Evolutionary conservation across 345 rosid species (phyloP).

Genomic region (Eucalyptus cladocalyx): DNA sequence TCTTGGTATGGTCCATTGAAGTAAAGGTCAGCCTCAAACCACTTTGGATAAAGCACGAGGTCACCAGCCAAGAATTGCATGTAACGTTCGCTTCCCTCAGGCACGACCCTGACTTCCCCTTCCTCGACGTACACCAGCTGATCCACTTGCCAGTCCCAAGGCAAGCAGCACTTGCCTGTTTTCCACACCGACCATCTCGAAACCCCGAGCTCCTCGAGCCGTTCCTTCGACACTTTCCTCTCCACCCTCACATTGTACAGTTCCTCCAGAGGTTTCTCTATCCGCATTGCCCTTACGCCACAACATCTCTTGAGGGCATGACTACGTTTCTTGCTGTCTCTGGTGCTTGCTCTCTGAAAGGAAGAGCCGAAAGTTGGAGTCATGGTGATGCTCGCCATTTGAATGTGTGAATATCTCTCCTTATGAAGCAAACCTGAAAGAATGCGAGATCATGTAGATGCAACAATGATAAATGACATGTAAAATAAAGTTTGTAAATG

Average conservation of each 20-base stretch:
- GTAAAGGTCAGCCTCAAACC: constrained; percentile 92
- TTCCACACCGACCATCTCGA: constrained; percentile 85
- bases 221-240: constrained; percentile 36
- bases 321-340: neutral
- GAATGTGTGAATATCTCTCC: neutral
- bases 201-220: constrained; percentile 62
- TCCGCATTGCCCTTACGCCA: constrained; percentile 38
- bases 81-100: constrained; percentile 65
- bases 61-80: constrained; percentile 87
- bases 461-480: neutral
- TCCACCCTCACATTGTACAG: constrained; percentile 76
- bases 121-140: constrained; percentile 93
- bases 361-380: neutral
- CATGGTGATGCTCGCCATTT: neutral
- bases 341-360: neutral
- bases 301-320: neutral
- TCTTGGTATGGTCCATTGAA: constrained; percentile 81
- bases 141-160: constrained; percentile 97
- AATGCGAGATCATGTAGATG: neutral
- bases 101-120: constrained; percentile 94
- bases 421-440: neutral
- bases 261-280: constrained; percentile 68
- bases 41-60: constrained; percentile 83
- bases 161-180: constrained; percentile 69
- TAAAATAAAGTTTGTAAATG: neutral